Evolutionary conservation across 768 basidiomycete genomes (phyloP).

Genomic region (Leucocoprinus leucothites): DNA sequence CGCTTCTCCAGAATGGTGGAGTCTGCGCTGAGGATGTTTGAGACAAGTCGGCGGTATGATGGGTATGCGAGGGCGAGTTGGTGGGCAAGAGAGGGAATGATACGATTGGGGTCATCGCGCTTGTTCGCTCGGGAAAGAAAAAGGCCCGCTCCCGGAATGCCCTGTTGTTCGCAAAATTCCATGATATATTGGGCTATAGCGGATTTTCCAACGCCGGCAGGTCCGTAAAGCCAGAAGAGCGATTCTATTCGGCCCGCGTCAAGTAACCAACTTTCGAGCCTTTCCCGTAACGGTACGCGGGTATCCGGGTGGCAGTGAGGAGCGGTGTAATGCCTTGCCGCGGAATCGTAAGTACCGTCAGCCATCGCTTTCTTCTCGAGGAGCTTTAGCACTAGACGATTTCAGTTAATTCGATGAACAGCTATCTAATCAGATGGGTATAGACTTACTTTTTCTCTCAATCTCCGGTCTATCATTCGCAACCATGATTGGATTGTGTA

Average conservation of each 20-base stretch:
- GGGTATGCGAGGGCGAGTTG: background rate
- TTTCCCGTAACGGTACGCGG: background rate
- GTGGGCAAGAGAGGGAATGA: background rate
- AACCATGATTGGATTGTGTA: background rate
- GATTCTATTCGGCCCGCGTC: background rate
- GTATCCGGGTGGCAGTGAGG: background rate
- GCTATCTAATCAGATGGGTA: too few relatives aligned
- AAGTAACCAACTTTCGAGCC: background rate
- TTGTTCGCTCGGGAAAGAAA: constrained; percentile 5
- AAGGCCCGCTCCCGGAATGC: background rate
- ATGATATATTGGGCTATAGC: constrained; percentile 5
- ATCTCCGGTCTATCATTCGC: background rate
- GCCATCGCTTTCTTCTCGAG: background rate
- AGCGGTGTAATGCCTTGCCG: background rate
- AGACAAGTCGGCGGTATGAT: background rate
- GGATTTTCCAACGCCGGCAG: constrained; percentile 12
- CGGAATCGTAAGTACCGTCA: background rate
- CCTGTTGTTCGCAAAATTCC: background rate
- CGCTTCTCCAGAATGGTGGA: background rate
- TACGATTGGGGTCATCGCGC: background rate
- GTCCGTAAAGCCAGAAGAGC: constrained; percentile 8
- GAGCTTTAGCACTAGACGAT: background rate
- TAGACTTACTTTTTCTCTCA: background rate
- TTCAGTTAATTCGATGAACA: background rate
- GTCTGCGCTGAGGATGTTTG: background rate